Evolutionary conservation across 2,329 filamentous ascomycete genomes (phyloP).

Genomic region (Harringtonia aguacate): DNA sequence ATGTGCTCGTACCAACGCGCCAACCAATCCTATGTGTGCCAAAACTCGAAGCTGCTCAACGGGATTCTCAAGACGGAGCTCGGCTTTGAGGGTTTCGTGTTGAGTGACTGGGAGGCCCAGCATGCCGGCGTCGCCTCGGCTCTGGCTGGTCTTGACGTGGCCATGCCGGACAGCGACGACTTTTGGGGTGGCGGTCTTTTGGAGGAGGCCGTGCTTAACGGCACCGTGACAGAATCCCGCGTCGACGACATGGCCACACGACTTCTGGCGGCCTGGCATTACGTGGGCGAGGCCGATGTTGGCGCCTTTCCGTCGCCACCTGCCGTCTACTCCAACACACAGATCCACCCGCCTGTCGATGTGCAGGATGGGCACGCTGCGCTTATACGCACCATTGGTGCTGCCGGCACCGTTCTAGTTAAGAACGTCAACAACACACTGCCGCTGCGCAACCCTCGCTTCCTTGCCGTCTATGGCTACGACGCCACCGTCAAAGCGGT

Average conservation of each 20-base stretch:
- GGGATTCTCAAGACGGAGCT: slow-evolving; percentile 50
- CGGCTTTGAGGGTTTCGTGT: slow-evolving; percentile 53
- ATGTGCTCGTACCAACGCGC: slow-evolving; percentile 65
- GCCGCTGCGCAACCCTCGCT: slow-evolving; percentile 31
- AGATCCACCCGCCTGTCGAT: slow-evolving; percentile 53
- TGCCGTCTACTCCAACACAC: no score
- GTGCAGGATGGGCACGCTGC: slow-evolving; percentile 38
- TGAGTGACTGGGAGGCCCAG: slow-evolving; percentile 59
- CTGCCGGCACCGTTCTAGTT: slow-evolving; percentile 45
- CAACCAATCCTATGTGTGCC: slow-evolving; percentile 62
- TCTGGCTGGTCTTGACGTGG: slow-evolving; percentile 57
- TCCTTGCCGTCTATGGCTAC: slow-evolving; percentile 50
- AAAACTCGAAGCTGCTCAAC: slow-evolving; percentile 57
- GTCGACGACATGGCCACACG: slow-evolving; percentile 73
- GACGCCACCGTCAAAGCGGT: slow-evolving; percentile 42
- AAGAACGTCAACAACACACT: slow-evolving; percentile 54
- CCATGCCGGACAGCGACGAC: slow-evolving; percentile 44
- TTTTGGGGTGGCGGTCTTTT: slow-evolving; percentile 53
- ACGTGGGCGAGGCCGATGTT: slow-evolving; percentile 35
- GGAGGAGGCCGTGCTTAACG: slow-evolving; percentile 65
- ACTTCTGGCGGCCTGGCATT: slow-evolving; percentile 34
- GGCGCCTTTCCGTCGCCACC: slow-evolving; percentile 18
- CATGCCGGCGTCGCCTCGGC: slow-evolving; percentile 45
- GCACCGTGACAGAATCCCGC: slow-evolving; percentile 58
- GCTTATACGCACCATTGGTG: slow-evolving; percentile 40